These are phyloP conservation scores for Lasiodiplodia hormozganensis DNA, from an alignment of 2,329 filamentous ascomycete genomes.

Conservation along the genomic window DNA sequence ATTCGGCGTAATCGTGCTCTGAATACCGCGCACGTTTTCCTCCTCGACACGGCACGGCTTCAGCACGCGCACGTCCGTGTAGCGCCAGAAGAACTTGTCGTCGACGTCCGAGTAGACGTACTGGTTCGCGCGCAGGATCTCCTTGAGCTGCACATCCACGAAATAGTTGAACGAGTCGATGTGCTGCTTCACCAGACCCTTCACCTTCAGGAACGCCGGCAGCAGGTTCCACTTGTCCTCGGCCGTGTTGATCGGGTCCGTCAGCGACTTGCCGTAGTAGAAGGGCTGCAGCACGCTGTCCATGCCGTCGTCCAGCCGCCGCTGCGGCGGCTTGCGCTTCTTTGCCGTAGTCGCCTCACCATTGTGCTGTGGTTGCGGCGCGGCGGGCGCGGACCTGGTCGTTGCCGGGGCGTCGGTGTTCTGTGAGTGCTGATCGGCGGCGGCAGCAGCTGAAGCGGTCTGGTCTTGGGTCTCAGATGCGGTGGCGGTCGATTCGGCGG, in stretches of 20 bases:
- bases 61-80: conserved; percentile 88
- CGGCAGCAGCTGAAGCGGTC: neutral
- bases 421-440: neutral
- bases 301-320: conserved; percentile 56
- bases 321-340: conserved; percentile 33
- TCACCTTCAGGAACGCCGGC: conserved; percentile 97
- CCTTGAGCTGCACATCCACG: conserved; percentile 93
- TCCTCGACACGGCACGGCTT: conserved; percentile 80
- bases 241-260: conserved; percentile 73
- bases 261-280: conserved; percentile 71
- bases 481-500: conserved; percentile 1
- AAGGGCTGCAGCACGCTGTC: conserved; percentile 72
- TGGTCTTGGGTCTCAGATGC: conserved; percentile 10
- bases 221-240: conserved; percentile 96
- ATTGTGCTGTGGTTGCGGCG: neutral
- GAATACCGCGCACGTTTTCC: conserved; percentile 61
- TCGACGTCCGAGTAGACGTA: conserved; percentile 91
- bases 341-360: neutral
- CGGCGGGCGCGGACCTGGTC: neutral
- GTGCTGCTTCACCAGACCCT: conserved; percentile 95
- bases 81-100: conserved; percentile 88
- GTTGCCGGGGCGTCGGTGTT: neutral
- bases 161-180: conserved; percentile 99
- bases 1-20: conserved; percentile 79
- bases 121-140: conserved; percentile 91